Conservation (phyloP, 768 basidiomycete species). For the Leccinellum luteum region DNA sequence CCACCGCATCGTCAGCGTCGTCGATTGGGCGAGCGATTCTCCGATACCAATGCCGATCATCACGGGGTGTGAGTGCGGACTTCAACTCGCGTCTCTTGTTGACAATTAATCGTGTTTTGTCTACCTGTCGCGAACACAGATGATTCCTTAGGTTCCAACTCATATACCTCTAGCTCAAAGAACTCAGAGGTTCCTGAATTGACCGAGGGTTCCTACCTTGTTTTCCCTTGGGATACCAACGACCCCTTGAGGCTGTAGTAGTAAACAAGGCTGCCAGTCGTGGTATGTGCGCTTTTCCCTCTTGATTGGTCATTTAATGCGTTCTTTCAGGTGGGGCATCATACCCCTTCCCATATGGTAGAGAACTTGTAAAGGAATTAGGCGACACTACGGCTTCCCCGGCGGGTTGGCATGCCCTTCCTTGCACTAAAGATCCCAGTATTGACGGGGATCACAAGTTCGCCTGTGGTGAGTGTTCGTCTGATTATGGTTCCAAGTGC, state of each 20-base stretch:
- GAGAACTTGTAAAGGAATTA: slow-evolving; percentile 53
- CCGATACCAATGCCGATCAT: slow-evolving; percentile 35
- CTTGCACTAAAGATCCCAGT: no score
- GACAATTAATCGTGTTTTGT: slow-evolving; percentile 1
- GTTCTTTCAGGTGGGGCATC: background rate
- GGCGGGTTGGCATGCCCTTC: no score
- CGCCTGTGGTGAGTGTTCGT: no score
- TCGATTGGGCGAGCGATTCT: slow-evolving; percentile 92
- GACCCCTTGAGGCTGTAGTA: slow-evolving; percentile 69
- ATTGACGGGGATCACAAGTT: no score
- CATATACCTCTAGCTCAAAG: slow-evolving; percentile 12
- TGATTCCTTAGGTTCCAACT: slow-evolving; percentile 8
- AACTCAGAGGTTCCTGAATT: slow-evolving; percentile 7
- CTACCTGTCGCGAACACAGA: slow-evolving; percentile 3
- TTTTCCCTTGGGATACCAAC: slow-evolving; percentile 78
- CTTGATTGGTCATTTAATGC: background rate
- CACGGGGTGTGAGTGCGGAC: slow-evolving; percentile 15
- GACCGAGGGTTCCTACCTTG: slow-evolving; percentile 54
- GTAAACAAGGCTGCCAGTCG: slow-evolving; percentile 16
- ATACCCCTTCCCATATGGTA: slow-evolving; percentile 24
- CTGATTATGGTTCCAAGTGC: no score
- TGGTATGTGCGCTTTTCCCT: slow-evolving; percentile 8
- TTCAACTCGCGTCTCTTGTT: background rate
- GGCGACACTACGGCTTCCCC: slow-evolving; percentile 81
- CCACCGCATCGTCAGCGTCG: slow-evolving; percentile 80